Evolutionary conservation across 305 asterid species (phyloP), one percentile per base, ranked within the genome.

Genomic region (Plantago coronopus): DNA sequence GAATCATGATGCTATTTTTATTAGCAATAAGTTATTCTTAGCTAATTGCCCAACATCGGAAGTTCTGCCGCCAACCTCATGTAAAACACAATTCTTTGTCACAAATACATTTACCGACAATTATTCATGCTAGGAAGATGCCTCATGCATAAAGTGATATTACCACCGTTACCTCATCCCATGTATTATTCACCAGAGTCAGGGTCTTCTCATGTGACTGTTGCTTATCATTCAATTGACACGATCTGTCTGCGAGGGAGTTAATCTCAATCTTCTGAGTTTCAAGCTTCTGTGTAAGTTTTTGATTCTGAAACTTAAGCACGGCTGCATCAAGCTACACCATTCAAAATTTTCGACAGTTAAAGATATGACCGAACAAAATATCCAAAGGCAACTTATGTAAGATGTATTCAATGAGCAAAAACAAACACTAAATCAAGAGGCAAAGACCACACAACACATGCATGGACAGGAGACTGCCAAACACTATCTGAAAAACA

Each of bases 301-400:
- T 90, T 73, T 89, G 91, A 79, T 94, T 94, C 79, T 94, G 99
- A 78, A 85, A 91, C 68, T 79, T 86, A 69, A 94, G 95, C 48
- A 94, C 97, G 15, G 80, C 89, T 4, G 91, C 87, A 64, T 94
- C 95, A 22, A 94, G 93, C 99, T 94, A 80, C 66, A 70, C 22
- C 48, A 67, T 65, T 62, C 45, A 64, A 65, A 69, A 64, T 29
- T n/a, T 50, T 40, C 20, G 53, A 61, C 25, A 25, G 38, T 54
- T 71, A 76, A 45, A 44, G 38, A 59, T 48, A 17, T 31, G 46
- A 27, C 56, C 12, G 59, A 63, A 59, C 57, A 66, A 64, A 59
- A 61, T 62, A 66, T 58, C 58, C 57, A 49, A 45, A 40, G 31
- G 40, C 58, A 69, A 43, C 65, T 22, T 54, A 40, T 29, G 59